phyloP scores from a whole-genome alignment of 1,284 basidiomycete species.

The Mixia osmundae region DNA sequence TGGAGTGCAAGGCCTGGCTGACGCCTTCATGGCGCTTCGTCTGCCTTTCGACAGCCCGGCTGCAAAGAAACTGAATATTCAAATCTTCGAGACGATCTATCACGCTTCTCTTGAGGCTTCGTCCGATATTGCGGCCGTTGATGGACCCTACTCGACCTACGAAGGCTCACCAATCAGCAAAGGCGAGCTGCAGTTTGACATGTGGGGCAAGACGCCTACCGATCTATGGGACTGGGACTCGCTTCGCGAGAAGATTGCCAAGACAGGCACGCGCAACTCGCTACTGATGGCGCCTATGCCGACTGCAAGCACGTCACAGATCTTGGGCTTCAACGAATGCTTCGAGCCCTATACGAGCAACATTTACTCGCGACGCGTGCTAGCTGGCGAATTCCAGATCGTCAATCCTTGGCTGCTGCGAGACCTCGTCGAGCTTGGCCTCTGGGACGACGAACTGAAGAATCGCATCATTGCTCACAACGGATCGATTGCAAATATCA shows the following conservation, averaged over 20 bases:
- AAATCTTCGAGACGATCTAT: conserved; percentile 99
- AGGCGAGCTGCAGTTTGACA: conserved; percentile 79
- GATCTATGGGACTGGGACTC: conserved; percentile 85
- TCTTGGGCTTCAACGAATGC: conserved; percentile 95
- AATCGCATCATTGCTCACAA: conserved; percentile 96
- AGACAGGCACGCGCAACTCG: conserved; percentile 74
- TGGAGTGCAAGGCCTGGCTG: conserved; percentile 94
- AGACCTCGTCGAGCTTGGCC: conserved; percentile 79
- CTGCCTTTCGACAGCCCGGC: conserved; percentile 83
- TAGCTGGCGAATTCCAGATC: conserved; percentile 98
- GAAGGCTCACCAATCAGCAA: conserved; percentile 69
- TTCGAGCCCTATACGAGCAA: conserved; percentile 95
- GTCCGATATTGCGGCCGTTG: conserved; percentile 55
- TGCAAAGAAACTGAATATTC: conserved; percentile 69
- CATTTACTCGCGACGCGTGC: conserved; percentile 97
- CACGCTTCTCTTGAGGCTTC: conserved; percentile 85
- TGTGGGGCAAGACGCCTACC: conserved; percentile 84
- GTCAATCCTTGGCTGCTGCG: conserved; percentile 96
- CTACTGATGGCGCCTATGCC: conserved; percentile 94
- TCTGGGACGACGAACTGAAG: conserved; percentile 99
- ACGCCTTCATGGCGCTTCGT: conserved; percentile 91
- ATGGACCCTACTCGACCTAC: conserved; percentile 80
- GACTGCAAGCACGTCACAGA: conserved; percentile 95
- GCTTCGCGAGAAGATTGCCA: conserved; percentile 71
- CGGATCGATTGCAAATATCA: conserved; percentile 71